These are phyloP conservation scores for Pyrenopolyporus hunteri DNA, from an alignment of 495 filamentous ascomycete species.

Conservation along the genomic window DNA sequence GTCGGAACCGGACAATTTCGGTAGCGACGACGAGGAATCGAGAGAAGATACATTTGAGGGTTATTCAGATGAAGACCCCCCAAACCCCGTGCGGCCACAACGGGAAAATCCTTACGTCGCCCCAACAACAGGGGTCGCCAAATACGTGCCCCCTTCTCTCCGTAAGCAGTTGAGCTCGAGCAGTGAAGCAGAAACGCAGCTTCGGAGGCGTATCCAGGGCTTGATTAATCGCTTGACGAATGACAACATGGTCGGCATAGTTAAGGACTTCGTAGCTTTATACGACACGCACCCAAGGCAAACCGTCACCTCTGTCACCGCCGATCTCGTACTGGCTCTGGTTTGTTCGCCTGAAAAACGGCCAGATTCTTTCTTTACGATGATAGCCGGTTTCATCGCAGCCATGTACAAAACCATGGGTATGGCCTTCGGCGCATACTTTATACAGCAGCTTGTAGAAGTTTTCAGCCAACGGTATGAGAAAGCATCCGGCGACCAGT, in stretches of 20 bases:
- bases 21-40: conserved; percentile 38
- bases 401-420: conserved; percentile 87
- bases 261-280: conserved; percentile 78
- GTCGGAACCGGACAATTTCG: conserved; percentile 28
- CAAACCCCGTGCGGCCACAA: conserved; percentile 30
- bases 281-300: conserved; percentile 82
- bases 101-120: conserved; percentile 62
- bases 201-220: conserved; percentile 83
- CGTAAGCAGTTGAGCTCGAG: conserved; percentile 67
- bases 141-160: conserved; percentile 91
- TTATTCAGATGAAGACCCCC: conserved; percentile 36
- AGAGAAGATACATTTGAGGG: conserved; percentile 43
- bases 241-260: conserved; percentile 79
- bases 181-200: conserved; percentile 67
- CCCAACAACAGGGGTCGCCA: conserved; percentile 48
- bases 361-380: conserved; percentile 85
- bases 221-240: conserved; percentile 92
- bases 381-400: conserved; percentile 88
- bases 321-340: conserved; percentile 73
- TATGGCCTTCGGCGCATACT: conserved; percentile 82
- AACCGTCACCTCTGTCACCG: conserved; percentile 78
- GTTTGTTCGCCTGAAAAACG: conserved; percentile 77
- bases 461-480: conserved; percentile 64
- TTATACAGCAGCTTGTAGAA: conserved; percentile 77
- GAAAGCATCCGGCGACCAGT: conserved; percentile 52